Evolutionary conservation across 2,329 filamentous ascomycete species (phyloP), one percentile per base, ranked within the genome.

Genomic region (Parastagonospora nodorum): DNA sequence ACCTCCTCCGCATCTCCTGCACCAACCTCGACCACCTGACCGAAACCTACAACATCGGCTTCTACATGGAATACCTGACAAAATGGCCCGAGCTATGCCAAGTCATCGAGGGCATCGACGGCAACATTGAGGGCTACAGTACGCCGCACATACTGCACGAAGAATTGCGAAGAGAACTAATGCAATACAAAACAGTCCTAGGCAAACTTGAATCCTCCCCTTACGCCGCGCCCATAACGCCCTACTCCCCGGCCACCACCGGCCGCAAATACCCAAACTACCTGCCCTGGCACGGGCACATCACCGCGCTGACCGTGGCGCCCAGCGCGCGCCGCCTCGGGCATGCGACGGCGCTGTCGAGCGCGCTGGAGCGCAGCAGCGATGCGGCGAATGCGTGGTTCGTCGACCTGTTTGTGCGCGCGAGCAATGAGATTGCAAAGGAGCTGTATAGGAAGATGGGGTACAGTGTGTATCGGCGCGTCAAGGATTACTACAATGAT

Each of bases 281-380:
- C 77, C 88, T 96, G n/a, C 93, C 93, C n/a, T 97, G 92, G 90
- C 94, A 99, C 77, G 93, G 92, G 15, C 94, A 99, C 76, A 96
- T 99, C 70, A 99, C 94, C 4, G 94, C 93, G 31, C 81, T 99
- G 44, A 97, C 94, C 0, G 90, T 99, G 15, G 88, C 93, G 0
- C 94, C 94, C 0, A 85, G 88, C 49, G 91, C 91, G 42, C 87
- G 94, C 27, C 85, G 94, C 37, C 82, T 94, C 12, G 93, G 94
- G 12, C 89, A 97, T 64, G 94, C 93, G 43, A 90, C 88, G 52
- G 87, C 88, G 39, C 81, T 99, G 32, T 92, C 89, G 0, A 83
- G 89, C 66, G 86, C 90, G 49, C 81, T 99, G 28, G 93, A 97
- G 74, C 80, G 82, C n/a, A 87, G 86, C 2, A 91, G 90, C 35